Base-by-base conservation (phyloP, 441 rosid genomes). In the Viola pubescens region DNA sequence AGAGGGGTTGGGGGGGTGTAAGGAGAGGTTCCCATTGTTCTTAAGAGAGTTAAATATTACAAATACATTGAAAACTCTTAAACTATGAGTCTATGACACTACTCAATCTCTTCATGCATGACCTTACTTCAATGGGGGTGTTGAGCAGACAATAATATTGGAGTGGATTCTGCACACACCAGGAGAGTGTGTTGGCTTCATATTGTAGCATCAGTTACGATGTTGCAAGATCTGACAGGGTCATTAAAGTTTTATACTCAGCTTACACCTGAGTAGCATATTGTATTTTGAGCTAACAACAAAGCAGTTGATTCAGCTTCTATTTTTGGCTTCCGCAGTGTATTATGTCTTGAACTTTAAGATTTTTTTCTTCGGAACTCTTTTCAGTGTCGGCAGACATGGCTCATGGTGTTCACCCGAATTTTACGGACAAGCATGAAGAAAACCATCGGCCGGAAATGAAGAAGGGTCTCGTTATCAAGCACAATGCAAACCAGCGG, bases 331-430 rank as follows among this genome's bases (percentile, higher is more conserved):
- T 47, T 64, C 53, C 44, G 40, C 4, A 58, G 42, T 14, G 58
- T 40, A 4, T 37, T 40, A 6, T 6, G 3, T 39, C 39, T 10
- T 7, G 9, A 54, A 16, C 48, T 11, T 49, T 48, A 12, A 26
- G 37, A 54, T 52, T 47, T 48, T 66, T 48, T 40, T 44, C 12
- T 68, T 46, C 64, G 51, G 65, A 51, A 37, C 64, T 67, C 54
- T 51, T 49, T 78, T 51, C 61, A 89, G 98, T 89, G 56, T 89
- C 98, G 11, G 94, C 96, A 26, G 97, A 89, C 77, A 92, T 92
- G 97, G 94, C 98, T 66, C 98, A 87, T 70, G 98, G 96, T 39
- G 86, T 86, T 60, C 95, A 92, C 76, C 97, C 96, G 11, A 86
- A 86, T 79, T 92, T 82, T 66, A 70, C 60, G 73, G 94, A 92